A percentile compares a stretch with the other conserved stretches of the same genome.
phyloP scores from a whole-genome alignment of 2,329 filamentous ascomycete genomes.

The Helminthosporium solani region DNA sequence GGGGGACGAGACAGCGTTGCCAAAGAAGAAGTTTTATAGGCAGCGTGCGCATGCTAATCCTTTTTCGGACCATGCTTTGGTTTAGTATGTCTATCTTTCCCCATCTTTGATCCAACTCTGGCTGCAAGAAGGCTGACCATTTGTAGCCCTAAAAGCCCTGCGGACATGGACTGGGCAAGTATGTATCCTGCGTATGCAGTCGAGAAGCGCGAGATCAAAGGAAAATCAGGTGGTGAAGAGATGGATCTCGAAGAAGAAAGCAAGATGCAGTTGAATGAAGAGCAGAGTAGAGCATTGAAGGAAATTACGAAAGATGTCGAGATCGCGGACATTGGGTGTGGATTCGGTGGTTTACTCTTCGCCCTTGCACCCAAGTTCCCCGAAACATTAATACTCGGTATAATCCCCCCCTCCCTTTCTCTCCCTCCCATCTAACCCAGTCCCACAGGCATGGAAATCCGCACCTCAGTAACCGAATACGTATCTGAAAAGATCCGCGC shows the following conservation, averaged over 20 bases:
- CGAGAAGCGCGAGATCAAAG: slow-evolving; percentile 36
- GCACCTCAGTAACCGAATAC: slow-evolving; percentile 84
- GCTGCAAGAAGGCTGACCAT: slow-evolving; percentile 15
- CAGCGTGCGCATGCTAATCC: slow-evolving; percentile 97
- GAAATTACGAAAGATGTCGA: slow-evolving; percentile 70
- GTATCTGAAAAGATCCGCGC: slow-evolving; percentile 85
- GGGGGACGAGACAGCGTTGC: slow-evolving; percentile 59
- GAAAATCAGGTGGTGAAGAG: slow-evolving; percentile 19
- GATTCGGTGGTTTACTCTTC: slow-evolving; percentile 88
- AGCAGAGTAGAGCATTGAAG: slow-evolving; percentile 14
- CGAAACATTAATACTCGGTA: slow-evolving; percentile 78
- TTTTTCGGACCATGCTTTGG: slow-evolving; percentile 88
- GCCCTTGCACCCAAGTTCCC: slow-evolving; percentile 81
- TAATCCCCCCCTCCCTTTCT: slow-evolving; percentile 25
- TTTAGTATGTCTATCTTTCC: slow-evolving; percentile 63
- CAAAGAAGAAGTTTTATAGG: slow-evolving; percentile 93
- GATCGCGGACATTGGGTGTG: slow-evolving; percentile 94
- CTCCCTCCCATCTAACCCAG: neutral
- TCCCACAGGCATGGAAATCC: slow-evolving; percentile 81
- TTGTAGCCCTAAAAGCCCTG: slow-evolving; percentile 71
- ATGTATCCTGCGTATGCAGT: slow-evolving; percentile 73
- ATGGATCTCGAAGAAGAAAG: slow-evolving; percentile 16
- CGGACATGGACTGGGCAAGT: slow-evolving; percentile 85
- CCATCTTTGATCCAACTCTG: neutral
- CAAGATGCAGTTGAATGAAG: slow-evolving; percentile 16